These are phyloP conservation scores for Gaeumannomyces tritici DNA, from an alignment of 2,329 filamentous ascomycete species.

Conservation along the genomic window DNA sequence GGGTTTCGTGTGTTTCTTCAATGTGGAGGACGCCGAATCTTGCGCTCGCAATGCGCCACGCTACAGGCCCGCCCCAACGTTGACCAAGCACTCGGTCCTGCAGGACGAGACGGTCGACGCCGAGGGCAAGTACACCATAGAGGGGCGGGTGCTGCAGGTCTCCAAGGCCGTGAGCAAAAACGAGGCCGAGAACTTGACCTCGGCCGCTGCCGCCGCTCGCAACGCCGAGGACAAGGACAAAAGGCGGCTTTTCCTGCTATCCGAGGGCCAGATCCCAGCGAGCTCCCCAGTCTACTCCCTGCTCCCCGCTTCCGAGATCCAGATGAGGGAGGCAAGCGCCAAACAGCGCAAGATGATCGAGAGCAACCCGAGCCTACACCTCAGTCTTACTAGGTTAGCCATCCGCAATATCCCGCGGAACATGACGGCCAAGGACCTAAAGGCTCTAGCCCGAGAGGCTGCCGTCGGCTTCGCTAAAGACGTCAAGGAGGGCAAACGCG, in stretches of 20 bases:
- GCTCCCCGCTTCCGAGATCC: slow-evolving; percentile 69
- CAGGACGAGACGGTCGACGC: slow-evolving; percentile 78
- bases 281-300: slow-evolving; percentile 68
- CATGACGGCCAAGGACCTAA: slow-evolving; percentile 78
- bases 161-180: slow-evolving; percentile 76
- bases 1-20: slow-evolving; percentile 89
- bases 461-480: slow-evolving; percentile 90
- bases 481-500: slow-evolving; percentile 66
- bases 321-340: slow-evolving; percentile 78
- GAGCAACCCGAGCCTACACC: slow-evolving; percentile 77
- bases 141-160: slow-evolving; percentile 78
- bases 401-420: slow-evolving; percentile 83
- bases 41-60: slow-evolving; percentile 72
- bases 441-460: slow-evolving; percentile 83
- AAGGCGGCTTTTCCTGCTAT: slow-evolving; percentile 76
- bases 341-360: slow-evolving; percentile 87
- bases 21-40: slow-evolving; percentile 60
- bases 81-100: slow-evolving; percentile 68
- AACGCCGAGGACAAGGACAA: slow-evolving; percentile 71
- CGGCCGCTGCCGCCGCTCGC: slow-evolving; percentile 57
- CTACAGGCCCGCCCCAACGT: slow-evolving; percentile 31
- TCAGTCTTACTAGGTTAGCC: slow-evolving; percentile 83
- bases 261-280: slow-evolving; percentile 73
- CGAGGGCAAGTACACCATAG: slow-evolving; percentile 78
- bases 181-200: slow-evolving; percentile 67